Percentiles rank a stretch among this genome's conserved stretches.
phyloP scores from a whole-genome alignment of 1,284 basidiomycete species.

The Trichosporon sp. region DNA sequence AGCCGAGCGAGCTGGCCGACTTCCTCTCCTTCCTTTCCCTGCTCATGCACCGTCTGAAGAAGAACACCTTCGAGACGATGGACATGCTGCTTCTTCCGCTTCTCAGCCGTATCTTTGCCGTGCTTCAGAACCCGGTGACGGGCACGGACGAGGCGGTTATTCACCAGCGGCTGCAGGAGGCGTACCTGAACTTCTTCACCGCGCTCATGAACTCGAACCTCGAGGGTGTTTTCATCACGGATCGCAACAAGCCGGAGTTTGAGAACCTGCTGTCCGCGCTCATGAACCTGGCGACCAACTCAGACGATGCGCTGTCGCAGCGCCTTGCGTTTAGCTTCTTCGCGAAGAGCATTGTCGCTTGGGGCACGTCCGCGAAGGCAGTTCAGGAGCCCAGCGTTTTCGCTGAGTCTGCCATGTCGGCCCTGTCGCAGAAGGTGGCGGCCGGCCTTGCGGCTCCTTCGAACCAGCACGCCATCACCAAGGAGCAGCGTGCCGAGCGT shows the following conservation, averaged over 20 bases:
- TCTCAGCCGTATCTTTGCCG: slow-evolving; percentile 70
- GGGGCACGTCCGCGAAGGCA: slow-evolving; percentile 60
- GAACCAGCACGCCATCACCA: slow-evolving; percentile 37
- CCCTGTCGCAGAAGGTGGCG: slow-evolving; percentile 47
- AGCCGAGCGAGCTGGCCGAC: slow-evolving; percentile 85
- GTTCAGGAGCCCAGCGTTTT: slow-evolving; percentile 39
- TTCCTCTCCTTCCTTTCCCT: slow-evolving; percentile 92
- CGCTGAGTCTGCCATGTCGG: slow-evolving; percentile 34
- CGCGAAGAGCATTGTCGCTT: slow-evolving; percentile 61
- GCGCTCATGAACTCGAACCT: slow-evolving; percentile 75
- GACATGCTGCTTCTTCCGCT: slow-evolving; percentile 87
- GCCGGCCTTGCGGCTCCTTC: slow-evolving; percentile 34
- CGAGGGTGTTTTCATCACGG: slow-evolving; percentile 66
- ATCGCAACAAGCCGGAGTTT: slow-evolving; percentile 76
- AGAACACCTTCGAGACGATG: slow-evolving; percentile 58
- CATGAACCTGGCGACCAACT: slow-evolving; percentile 61
- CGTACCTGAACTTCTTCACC: slow-evolving; percentile 80
- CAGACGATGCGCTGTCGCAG: slow-evolving; percentile 67
- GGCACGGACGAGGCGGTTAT: slow-evolving; percentile 87
- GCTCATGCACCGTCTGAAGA: slow-evolving; percentile 82
- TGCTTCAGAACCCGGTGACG: slow-evolving; percentile 73
- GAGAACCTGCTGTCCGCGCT: slow-evolving; percentile 66
- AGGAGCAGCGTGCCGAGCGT: slow-evolving; percentile 46
- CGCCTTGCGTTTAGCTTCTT: slow-evolving; percentile 79
- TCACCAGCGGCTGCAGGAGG: slow-evolving; percentile 80